Evolutionary conservation across 202 grass and related monocot species (phyloP).

Genomic region (Bolboschoenoplectus hybrid): DNA sequence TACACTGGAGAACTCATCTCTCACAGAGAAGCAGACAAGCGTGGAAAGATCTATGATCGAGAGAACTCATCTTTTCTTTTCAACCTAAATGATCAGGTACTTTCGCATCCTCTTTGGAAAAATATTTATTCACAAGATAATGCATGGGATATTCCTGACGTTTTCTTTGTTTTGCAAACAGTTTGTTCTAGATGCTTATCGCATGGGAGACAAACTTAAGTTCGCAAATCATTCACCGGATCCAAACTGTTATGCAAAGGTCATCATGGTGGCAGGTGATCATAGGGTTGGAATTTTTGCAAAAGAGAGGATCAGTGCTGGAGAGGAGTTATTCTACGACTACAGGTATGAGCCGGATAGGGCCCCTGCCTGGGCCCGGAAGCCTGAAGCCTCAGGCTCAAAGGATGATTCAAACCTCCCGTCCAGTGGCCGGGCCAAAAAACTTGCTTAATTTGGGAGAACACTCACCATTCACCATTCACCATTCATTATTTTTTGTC

Average conservation of each 20-base stretch:
- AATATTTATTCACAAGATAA: background rate
- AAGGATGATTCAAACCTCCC: conserved; percentile 69
- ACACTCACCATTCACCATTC: conserved; percentile 27
- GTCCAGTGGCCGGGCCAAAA: conserved; percentile 78
- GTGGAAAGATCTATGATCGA: conserved; percentile 94
- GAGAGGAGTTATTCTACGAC: conserved; percentile 89
- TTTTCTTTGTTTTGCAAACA: conserved; percentile 47
- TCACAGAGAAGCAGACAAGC: conserved; percentile 94
- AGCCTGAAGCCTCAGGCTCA: conserved; percentile 61
- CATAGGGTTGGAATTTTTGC: conserved; percentile 98
- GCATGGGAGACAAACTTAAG: conserved; percentile 97
- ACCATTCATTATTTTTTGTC: conserved; percentile 40
- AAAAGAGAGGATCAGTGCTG: conserved; percentile 83
- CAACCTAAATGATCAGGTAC: conserved; percentile 93
- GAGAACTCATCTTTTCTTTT: conserved; percentile 98
- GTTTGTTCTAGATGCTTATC: conserved; percentile 95
- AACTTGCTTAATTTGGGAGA: conserved; percentile 53
- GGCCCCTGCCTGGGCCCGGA: conserved; percentile 87
- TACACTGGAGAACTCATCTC: conserved; percentile 97
- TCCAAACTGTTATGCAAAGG: conserved; percentile 96
- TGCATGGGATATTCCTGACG: background rate
- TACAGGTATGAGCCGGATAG: conserved; percentile 89
- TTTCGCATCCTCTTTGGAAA: conserved; percentile 5
- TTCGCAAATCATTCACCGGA: conserved; percentile 97
- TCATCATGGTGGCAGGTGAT: conserved; percentile 96